Percentiles rank a stretch among this genome's conserved stretches.
Conservation (phyloP, 139 green algal genomes). For the Tetratostichococcus sp. region DNA sequence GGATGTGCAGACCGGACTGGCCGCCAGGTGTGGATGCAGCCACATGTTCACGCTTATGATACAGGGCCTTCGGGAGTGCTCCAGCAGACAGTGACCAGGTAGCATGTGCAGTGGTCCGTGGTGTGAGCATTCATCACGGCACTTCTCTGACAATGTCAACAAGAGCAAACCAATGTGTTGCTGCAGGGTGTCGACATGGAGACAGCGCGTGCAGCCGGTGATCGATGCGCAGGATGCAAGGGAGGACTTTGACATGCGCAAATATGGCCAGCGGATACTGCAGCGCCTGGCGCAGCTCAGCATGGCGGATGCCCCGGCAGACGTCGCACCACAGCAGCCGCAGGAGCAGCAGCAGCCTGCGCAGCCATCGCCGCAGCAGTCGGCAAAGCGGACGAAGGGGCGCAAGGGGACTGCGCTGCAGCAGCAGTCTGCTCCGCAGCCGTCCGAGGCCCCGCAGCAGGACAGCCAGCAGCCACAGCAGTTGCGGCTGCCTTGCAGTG, state of each 20-base stretch:
- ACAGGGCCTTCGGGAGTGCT: too few species aligned
- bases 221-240: slow-evolving; percentile 39
- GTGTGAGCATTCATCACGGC: too few species aligned
- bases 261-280: slow-evolving; percentile 23
- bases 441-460: too few species aligned
- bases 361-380: not conserved
- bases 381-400: not conserved
- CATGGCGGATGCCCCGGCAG: not conserved
- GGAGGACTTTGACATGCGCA: slow-evolving; percentile 34
- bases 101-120: too few species aligned
- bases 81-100: too few species aligned
- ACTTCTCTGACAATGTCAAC: too few species aligned
- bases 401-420: not conserved
- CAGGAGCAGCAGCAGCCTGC: not conserved
- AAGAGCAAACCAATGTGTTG: too few species aligned
- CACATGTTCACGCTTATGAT: too few species aligned
- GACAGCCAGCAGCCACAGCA: not conserved
- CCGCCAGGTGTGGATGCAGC: not conserved
- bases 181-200: slow-evolving; percentile 30
- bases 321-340: not conserved
- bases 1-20: slow-evolving; percentile 38
- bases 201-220: slow-evolving; percentile 25
- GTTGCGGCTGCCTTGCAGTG: too few species aligned
- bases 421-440: too few species aligned
- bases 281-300: slow-evolving; percentile 13